Base-by-base conservation (phyloP, 225 moss, liverwort and hornwort species). In the Lunularia cruciata region DNA sequence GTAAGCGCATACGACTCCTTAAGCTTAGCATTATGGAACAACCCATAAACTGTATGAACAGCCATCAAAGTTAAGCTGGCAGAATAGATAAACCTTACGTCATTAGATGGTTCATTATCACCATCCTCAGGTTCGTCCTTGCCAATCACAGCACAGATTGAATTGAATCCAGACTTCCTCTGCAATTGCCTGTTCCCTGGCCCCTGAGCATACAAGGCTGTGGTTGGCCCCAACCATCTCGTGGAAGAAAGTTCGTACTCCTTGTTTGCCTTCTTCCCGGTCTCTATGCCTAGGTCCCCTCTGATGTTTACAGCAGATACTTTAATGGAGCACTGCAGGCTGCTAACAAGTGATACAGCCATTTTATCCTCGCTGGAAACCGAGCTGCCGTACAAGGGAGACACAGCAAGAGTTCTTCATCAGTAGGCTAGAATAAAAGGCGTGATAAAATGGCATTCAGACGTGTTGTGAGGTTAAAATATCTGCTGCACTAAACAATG, bases 111-210 rank as follows among this genome's bases (percentile, higher is more conserved):
- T 56, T 61, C 67, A 14, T 42, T 51, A 30, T 62, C 67, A 15
- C 46, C 36, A 5, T 74, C 74, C 5, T 79, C 79, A 68, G 79
- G 71, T 25, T 25, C 71, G 68, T 79, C 68, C 22, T 63, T 79
- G 23, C 79, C 79, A 38, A 71, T 40, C 30, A 45, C 56, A 36
- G 75, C 79, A 47, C 45, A 47, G 3, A 75, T 66, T 8, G 49
- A 63, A 30, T 65, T 71, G 14, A 32, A 30, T 60, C 75, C 58
- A 62, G 65, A 14, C 46, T 35, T 71, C 59, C 60, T 37, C 46
- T 55, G 47, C 22, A 4, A 47, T 10, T 72, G 67, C 33, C 61
- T 71, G 53, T 74, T 53, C 60, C 60, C 33, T 67, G 67, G 25
- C 61, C 54, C 14, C 16, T 37, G 40, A 3, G 36, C 58, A 33